Evolutionary conservation across 352 stramenopile species (phyloP).

Genomic region (Phytophthora capsici): DNA sequence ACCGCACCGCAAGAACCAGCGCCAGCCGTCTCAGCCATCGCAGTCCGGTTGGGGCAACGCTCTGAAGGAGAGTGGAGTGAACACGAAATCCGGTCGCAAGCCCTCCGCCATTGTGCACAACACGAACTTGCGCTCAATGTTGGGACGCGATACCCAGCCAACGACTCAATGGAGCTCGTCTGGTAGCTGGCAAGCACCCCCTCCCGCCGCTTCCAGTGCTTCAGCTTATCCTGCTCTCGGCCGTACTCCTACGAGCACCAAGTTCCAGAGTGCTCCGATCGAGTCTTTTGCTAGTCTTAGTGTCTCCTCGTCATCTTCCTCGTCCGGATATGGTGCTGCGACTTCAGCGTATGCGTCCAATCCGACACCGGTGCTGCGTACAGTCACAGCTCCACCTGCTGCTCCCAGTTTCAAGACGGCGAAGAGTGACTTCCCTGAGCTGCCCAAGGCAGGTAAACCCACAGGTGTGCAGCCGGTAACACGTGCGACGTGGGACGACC

Average conservation of each 20-base stretch:
- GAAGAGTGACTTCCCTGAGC: slow-evolving; percentile 81
- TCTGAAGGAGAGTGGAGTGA: slow-evolving; percentile 69
- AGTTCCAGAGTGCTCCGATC: slow-evolving; percentile 64
- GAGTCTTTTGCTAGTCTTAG: slow-evolving; percentile 59
- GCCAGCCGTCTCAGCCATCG: slow-evolving; percentile 45
- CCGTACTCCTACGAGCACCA: slow-evolving; percentile 53
- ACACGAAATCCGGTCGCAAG: slow-evolving; percentile 24
- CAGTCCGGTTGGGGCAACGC: slow-evolving; percentile 76
- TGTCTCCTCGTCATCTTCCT: slow-evolving; percentile 31
- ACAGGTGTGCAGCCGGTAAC: slow-evolving; percentile 79
- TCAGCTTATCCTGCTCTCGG: slow-evolving; percentile 30
- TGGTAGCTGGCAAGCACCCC: slow-evolving; percentile 52
- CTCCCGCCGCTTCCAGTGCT: slow-evolving; percentile 23
- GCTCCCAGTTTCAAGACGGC: slow-evolving; percentile 44
- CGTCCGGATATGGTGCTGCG: slow-evolving; percentile 45
- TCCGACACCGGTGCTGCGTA: slow-evolving; percentile 34
- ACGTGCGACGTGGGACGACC: slow-evolving; percentile 83
- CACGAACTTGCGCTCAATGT: slow-evolving; percentile 51
- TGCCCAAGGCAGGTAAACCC: slow-evolving; percentile 61
- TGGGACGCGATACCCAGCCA: slow-evolving; percentile 45
- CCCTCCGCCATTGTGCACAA: slow-evolving; percentile 68
- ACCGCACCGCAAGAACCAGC: slow-evolving; percentile 18
- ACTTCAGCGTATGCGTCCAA: slow-evolving; percentile 42
- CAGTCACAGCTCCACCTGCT: slow-evolving; percentile 29
- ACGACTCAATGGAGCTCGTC: slow-evolving; percentile 61